Percentiles rank a stretch among this genome's conserved stretches.
Evolutionary conservation across 129 eudicot genomes (phyloP).

Genomic region (Smallanthus sonchifolius): DNA sequence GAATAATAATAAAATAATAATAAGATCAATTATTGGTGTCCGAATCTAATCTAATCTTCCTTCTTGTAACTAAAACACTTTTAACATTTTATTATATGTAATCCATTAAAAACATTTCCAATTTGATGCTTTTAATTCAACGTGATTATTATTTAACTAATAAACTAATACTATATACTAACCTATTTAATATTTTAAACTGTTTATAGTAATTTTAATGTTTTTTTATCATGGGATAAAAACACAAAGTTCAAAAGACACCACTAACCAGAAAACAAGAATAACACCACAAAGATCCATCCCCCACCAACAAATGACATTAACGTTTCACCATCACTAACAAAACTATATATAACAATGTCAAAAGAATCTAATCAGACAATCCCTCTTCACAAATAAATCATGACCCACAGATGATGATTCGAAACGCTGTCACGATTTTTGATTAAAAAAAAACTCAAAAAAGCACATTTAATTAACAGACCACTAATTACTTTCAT

Average conservation of each 20-base stretch:
- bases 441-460: not conserved
- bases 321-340: not conserved
- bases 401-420: not conserved
- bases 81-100: not conserved
- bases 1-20: not conserved
- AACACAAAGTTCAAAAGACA: not conserved
- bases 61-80: not conserved
- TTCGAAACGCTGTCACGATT: not conserved
- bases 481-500: not conserved
- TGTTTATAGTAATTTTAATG: too few relatives aligned
- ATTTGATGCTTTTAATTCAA: not conserved
- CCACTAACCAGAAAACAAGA: not conserved
- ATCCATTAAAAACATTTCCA: not conserved
- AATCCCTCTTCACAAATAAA: not conserved
- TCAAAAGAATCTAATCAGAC: not conserved
- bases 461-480: not conserved
- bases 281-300: not conserved
- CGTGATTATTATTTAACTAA: not conserved
- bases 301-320: not conserved
- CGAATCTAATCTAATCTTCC: constrained; percentile 1
- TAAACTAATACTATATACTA: not conserved
- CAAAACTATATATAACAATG: not conserved
- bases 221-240: not conserved
- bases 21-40: not conserved
- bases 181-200: not conserved